A percentile compares a stretch with the other conserved stretches of the same genome.
Conservation (phyloP, 768 basidiomycete genomes). For the Cystobasidiopsis lactophilus region DNA sequence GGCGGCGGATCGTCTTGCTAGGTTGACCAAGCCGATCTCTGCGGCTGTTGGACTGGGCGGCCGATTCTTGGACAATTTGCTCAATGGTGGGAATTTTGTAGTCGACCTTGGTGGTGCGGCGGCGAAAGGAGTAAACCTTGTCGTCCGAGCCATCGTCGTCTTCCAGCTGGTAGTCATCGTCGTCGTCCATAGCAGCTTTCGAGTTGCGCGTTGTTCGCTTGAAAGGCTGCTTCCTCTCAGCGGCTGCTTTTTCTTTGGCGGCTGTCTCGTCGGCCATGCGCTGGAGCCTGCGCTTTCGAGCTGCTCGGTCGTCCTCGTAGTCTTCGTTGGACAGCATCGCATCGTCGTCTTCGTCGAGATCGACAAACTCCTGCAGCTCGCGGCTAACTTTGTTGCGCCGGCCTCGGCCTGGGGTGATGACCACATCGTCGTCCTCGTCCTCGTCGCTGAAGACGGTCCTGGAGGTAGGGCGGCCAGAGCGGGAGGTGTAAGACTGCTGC, state of each 20-base stretch:
- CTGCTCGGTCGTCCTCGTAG: not conserved
- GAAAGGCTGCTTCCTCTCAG: not conserved
- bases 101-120: conserved; percentile 11
- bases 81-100: conserved; percentile 10
- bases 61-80: conserved; percentile 3
- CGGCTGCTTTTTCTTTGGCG: not conserved
- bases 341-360: conserved; percentile 3
- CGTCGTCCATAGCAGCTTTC: not conserved
- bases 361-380: conserved; percentile 9
- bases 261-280: not conserved
- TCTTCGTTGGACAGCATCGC: conserved; percentile 1
- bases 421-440: not conserved
- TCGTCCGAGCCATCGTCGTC: not conserved
- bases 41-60: not conserved
- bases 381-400: not conserved
- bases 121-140: not conserved
- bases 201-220: not conserved
- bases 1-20: not conserved
- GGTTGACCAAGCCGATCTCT: not conserved
- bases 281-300: not conserved
- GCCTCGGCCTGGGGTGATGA: not conserved
- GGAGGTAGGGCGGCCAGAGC: not conserved
- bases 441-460: not conserved
- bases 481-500: not conserved
- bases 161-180: not conserved